phyloP scores from a whole-genome alignment of 2,329 filamentous ascomycete genomes.

The Juglanconis oblonga region DNA sequence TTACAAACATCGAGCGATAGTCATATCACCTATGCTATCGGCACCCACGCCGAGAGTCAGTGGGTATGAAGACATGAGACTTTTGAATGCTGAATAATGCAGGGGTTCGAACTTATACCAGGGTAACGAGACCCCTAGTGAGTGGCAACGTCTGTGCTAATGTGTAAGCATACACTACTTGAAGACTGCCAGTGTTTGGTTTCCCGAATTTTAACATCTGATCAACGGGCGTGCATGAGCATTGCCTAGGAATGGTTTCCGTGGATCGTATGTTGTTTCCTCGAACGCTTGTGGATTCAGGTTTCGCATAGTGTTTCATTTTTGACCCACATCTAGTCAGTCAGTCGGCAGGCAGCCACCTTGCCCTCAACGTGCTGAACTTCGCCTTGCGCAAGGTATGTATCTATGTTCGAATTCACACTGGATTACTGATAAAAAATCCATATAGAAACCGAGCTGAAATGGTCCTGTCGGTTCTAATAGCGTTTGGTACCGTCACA shows the following conservation, averaged over 20 bases:
- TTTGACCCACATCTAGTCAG: conserved; percentile 1
- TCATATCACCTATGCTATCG: background rate
- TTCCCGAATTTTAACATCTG: background rate
- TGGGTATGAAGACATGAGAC: background rate
- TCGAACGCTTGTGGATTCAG: background rate
- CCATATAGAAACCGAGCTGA: background rate
- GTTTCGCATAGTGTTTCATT: conserved; percentile 5
- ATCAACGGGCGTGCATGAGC: background rate
- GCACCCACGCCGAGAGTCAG: background rate
- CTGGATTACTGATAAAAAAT: background rate
- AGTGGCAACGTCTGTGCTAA: too few species aligned
- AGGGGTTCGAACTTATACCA: too few species aligned
- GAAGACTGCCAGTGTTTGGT: background rate
- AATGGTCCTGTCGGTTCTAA: conserved; percentile 31
- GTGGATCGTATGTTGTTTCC: conserved; percentile 1
- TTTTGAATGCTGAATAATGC: too few species aligned
- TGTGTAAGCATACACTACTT: background rate
- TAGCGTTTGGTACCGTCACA: conserved; percentile 40
- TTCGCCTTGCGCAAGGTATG: background rate
- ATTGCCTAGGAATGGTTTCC: background rate
- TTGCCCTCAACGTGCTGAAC: background rate
- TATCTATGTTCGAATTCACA: background rate
- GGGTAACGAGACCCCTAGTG: too few species aligned
- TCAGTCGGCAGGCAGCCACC: background rate
- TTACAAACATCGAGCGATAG: conserved; percentile 6